Evolutionary conservation across 805 yeast genomes (phyloP).

Genomic region (Spathaspora sp.): DNA sequence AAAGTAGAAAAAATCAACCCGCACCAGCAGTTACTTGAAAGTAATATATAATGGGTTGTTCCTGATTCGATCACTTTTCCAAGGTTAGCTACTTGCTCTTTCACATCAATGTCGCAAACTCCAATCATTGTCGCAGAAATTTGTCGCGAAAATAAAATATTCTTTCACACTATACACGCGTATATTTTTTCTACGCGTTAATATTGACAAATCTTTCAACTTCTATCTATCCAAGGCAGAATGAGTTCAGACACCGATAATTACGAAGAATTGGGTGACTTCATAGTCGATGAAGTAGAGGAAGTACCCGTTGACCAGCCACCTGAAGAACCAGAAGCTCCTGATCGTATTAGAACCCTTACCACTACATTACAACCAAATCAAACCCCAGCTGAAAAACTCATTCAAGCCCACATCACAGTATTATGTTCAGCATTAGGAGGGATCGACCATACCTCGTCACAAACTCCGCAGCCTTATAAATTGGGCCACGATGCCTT

Average conservation of each 20-base stretch:
- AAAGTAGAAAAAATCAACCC: no score
- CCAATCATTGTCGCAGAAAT: background rate
- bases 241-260: conserved; percentile 7
- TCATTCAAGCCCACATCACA: conserved; percentile 69
- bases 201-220: background rate
- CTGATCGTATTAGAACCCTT: conserved; percentile 19
- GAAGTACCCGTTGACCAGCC: background rate
- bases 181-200: conserved; percentile 1
- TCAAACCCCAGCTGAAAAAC: conserved; percentile 32
- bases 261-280: conserved; percentile 31
- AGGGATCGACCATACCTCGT: conserved; percentile 66
- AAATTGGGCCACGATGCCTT: conserved; percentile 83
- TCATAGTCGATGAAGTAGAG: conserved; percentile 27
- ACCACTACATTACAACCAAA: conserved; percentile 25
- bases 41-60: no score
- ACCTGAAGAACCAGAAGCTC: conserved; percentile 8
- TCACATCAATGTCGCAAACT: background rate
- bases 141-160: background rate
- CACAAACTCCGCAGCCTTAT: conserved; percentile 49
- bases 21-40: no score
- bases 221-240: background rate
- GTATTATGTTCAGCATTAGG: conserved; percentile 87
- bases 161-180: background rate
- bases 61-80: no score
- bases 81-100: background rate